These are phyloP conservation scores for Uronychia setigera DNA, from an alignment of 73 alveolate species.

Conservation along the genomic window DNA sequence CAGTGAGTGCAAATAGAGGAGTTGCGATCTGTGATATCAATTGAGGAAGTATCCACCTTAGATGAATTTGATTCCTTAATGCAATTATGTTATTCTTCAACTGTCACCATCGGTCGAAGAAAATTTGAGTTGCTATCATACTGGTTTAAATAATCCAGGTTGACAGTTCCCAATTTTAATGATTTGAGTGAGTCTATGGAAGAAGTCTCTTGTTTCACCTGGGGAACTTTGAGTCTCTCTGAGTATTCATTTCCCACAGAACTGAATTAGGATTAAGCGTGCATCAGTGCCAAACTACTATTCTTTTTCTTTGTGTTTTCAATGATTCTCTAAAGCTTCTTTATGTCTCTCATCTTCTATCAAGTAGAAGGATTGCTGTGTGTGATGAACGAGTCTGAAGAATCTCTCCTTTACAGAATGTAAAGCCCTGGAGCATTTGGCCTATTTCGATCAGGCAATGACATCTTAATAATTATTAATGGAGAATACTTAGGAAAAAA, in stretches of 20 bases:
- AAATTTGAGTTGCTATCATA: too few relatives aligned
- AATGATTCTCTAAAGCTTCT: background rate
- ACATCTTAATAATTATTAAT: background rate
- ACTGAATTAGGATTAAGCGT: background rate
- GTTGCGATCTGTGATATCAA: too few relatives aligned
- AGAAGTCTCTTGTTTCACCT: background rate
- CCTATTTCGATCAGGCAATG: background rate
- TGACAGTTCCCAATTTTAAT: background rate
- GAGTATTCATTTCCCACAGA: background rate
- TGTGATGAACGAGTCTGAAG: background rate
- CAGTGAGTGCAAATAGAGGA: too few relatives aligned
- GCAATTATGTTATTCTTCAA: too few relatives aligned
- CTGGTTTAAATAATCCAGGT: background rate
- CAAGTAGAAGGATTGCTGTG: background rate
- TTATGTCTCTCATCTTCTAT: background rate
- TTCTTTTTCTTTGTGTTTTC: background rate
- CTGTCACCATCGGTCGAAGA: too few relatives aligned
- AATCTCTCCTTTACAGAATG: background rate
- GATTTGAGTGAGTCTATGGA: background rate
- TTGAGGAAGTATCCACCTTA: too few relatives aligned
- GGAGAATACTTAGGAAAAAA: background rate
- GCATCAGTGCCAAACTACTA: background rate
- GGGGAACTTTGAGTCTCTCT: background rate
- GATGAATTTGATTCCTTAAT: too few relatives aligned
- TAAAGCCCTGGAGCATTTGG: background rate